Evolutionary conservation across 441 rosid species (phyloP).

Genomic region (Bocquillonia castaneifolia): DNA sequence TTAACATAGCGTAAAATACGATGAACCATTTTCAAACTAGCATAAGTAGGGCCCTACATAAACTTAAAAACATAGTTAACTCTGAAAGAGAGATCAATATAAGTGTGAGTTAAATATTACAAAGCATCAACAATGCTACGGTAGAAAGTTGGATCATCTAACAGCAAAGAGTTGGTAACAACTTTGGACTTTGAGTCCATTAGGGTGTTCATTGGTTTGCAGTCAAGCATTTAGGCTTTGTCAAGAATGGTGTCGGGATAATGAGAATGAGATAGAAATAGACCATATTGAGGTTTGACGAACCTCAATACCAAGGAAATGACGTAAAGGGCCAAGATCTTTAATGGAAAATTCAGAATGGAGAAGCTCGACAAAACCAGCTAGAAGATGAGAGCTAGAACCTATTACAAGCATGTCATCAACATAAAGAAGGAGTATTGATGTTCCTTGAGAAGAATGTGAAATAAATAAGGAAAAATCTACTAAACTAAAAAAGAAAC

Average conservation of each 20-base stretch:
- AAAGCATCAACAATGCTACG: neutral
- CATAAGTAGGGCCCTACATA: too few species aligned
- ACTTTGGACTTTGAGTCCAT: neutral
- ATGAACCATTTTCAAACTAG: neutral
- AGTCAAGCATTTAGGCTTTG: neutral
- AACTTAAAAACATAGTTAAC: too few species aligned
- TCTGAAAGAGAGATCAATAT: neutral
- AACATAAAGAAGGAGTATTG: too few species aligned
- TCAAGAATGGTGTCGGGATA: neutral
- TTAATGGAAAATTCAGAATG: neutral
- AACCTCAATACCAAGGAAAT: neutral
- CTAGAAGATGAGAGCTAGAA: neutral
- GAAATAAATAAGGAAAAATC: too few species aligned
- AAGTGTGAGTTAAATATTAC: neutral
- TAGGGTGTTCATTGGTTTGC: neutral
- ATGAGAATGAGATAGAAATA: neutral
- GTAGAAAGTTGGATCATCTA: neutral
- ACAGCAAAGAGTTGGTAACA: neutral
- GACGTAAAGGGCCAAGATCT: neutral
- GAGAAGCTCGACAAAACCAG: neutral
- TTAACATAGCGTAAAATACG: neutral
- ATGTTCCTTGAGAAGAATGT: too few species aligned
- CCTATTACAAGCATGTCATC: neutral
- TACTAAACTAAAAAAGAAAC: too few species aligned
- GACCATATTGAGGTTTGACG: neutral